Evolutionary conservation across 2,329 filamentous ascomycete genomes (phyloP).

Genomic region (Pseudogymnoascus pannorum): DNA sequence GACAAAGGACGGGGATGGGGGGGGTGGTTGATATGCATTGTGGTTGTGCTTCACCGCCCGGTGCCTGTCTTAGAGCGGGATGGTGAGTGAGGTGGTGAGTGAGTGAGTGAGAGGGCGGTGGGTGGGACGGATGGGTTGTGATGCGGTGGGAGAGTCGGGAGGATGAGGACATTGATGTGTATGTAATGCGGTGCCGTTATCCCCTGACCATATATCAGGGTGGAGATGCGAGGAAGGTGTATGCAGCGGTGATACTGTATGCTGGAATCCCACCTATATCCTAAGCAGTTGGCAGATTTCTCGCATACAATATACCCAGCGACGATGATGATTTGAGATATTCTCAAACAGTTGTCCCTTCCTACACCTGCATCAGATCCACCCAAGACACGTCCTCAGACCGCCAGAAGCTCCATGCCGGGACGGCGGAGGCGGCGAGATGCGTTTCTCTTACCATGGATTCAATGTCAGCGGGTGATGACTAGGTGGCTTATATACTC

Average conservation of each 20-base stretch:
- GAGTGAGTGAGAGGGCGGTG: not conserved
- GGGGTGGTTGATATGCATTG: not conserved
- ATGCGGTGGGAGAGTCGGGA: not conserved
- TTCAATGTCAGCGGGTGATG: not conserved
- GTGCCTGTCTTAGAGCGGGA: not conserved
- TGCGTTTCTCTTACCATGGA: not conserved
- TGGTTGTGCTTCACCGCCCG: not conserved
- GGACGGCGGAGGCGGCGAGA: not conserved
- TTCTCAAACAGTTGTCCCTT: not conserved
- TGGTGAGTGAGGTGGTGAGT: not conserved
- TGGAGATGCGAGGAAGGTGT: not conserved
- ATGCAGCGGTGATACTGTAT: not conserved
- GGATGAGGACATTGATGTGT: not conserved
- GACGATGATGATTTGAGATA: not conserved
- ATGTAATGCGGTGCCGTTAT: not conserved
- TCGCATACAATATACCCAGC: no score
- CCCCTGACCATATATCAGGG: no score
- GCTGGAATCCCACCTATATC: not conserved
- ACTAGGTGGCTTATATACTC: not conserved
- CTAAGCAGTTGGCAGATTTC: no score
- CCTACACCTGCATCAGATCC: not conserved
- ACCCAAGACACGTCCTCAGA: not conserved
- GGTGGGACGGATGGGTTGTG: not conserved
- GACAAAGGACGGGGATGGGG: not conserved
- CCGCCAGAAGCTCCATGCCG: not conserved